A percentile compares a stretch with the other conserved stretches of the same genome.
phyloP scores from a whole-genome alignment of 345 rosid genomes.

The Citrus unshiu region DNA sequence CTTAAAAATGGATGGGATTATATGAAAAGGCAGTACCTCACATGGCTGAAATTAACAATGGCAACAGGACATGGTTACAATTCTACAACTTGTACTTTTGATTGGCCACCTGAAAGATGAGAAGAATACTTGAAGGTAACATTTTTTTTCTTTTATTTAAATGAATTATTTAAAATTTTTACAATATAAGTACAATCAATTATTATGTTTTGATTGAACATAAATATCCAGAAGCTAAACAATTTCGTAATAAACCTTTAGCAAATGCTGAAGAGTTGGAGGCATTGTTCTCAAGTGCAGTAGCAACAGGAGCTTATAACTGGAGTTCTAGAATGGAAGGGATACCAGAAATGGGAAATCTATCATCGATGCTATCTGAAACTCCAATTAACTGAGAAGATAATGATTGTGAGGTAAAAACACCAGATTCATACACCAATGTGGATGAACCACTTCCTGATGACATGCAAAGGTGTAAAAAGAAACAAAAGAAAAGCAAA shows the following conservation, averaged over 20 bases:
- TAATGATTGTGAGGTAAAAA: not conserved
- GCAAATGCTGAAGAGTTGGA: not conserved
- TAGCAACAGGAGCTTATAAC: not conserved
- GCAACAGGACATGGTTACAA: not conserved
- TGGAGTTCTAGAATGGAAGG: not conserved
- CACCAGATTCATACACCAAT: not conserved
- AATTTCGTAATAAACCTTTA: not conserved
- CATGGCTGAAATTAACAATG: not conserved
- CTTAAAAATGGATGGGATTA: not conserved
- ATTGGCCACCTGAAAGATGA: too few relatives aligned
- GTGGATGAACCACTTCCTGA: not conserved
- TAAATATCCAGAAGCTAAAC: not conserved
- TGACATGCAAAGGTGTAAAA: not conserved
- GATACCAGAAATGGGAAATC: not conserved
- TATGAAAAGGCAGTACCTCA: not conserved
- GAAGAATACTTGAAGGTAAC: too few relatives aligned
- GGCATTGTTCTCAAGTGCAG: not conserved
- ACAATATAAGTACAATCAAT: too few relatives aligned
- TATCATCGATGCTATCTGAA: not conserved
- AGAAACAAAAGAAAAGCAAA: not conserved
- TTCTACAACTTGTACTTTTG: too few relatives aligned
- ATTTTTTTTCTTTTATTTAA: too few relatives aligned
- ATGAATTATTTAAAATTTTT: not conserved
- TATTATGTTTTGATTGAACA: not conserved
- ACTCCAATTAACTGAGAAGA: not conserved